Percentiles rank a stretch among this genome's conserved stretches.
These are phyloP conservation scores for Lodderomyces metapsilosis DNA, from an alignment of 1,139 yeast species.

Conservation along the genomic window DNA sequence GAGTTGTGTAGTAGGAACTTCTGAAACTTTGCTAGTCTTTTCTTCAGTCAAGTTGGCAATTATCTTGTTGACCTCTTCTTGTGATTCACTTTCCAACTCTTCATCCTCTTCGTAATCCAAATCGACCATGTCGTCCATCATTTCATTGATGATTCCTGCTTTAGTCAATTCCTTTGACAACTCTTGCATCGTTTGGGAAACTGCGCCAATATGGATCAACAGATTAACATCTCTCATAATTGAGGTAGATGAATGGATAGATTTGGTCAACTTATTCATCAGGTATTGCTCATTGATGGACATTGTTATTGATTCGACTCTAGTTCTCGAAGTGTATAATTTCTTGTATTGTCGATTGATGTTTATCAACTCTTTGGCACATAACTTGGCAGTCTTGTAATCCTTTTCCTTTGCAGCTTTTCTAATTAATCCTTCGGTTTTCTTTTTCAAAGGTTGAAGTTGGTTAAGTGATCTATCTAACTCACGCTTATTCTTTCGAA, in stretches of 20 bases:
- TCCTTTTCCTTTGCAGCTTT: slow-evolving; percentile 80
- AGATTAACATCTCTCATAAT: slow-evolving; percentile 89
- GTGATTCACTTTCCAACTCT: slow-evolving; percentile 67
- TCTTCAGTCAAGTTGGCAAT: slow-evolving; percentile 45
- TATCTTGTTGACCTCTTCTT: slow-evolving; percentile 61
- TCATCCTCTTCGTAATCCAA: slow-evolving; percentile 54
- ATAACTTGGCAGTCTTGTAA: slow-evolving; percentile 66
- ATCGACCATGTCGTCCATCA: slow-evolving; percentile 91
- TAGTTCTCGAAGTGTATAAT: slow-evolving; percentile 77
- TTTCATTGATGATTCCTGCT: slow-evolving; percentile 91
- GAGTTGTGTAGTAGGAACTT: slow-evolving; percentile 36
- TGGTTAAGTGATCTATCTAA: slow-evolving; percentile 75
- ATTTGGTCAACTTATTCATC: slow-evolving; percentile 76
- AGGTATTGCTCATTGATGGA: slow-evolving; percentile 92
- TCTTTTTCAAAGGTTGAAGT: slow-evolving; percentile 60
- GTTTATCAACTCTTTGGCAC: slow-evolving; percentile 79
- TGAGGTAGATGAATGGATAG: slow-evolving; percentile 74
- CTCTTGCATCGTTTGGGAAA: slow-evolving; percentile 82
- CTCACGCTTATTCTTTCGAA: slow-evolving; percentile 83
- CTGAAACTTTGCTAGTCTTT: slow-evolving; percentile 40
- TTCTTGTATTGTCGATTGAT: slow-evolving; percentile 74
- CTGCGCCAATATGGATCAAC: slow-evolving; percentile 74
- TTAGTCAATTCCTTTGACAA: slow-evolving; percentile 84
- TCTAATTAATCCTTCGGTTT: slow-evolving; percentile 74
- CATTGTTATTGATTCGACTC: slow-evolving; percentile 81